Evolutionary conservation across 257 asterid species (phyloP).

Genomic region (Sherardia arvensis): DNA sequence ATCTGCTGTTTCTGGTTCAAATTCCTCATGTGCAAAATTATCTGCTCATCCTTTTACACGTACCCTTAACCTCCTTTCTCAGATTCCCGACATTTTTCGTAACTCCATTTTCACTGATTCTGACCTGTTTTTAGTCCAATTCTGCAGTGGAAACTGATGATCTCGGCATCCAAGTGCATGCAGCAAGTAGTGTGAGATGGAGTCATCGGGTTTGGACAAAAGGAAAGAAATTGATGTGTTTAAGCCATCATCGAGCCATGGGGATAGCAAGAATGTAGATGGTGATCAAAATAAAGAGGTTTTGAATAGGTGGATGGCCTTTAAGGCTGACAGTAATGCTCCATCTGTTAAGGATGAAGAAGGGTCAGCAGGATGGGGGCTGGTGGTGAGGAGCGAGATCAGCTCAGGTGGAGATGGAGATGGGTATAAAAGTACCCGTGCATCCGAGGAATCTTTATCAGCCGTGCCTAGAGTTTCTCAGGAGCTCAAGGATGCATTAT

Average conservation of each 20-base stretch:
- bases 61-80: background rate
- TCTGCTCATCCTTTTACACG: background rate
- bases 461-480: constrained; percentile 79
- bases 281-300: constrained; percentile 1
- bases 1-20: constrained; percentile 38
- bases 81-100: background rate
- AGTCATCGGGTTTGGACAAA: constrained; percentile 18
- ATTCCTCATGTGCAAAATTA: background rate
- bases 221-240: constrained; percentile 45
- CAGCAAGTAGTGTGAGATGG: constrained; percentile 24
- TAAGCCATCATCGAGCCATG: constrained; percentile 25
- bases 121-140: background rate
- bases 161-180: background rate
- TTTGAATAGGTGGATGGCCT: constrained; percentile 69
- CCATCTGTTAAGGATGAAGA: constrained; percentile 7
- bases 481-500: constrained; percentile 87
- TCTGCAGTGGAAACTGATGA: background rate
- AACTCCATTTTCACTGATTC: background rate
- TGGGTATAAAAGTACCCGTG: constrained; percentile 26
- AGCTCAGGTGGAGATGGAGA: constrained; percentile 39
- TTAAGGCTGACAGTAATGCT: constrained; percentile 19
- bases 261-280: constrained; percentile 15
- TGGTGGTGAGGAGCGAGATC: constrained; percentile 30
- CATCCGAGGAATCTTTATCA: constrained; percentile 37
- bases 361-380: constrained; percentile 68